These are phyloP conservation scores for Coleophoma cylindrospora DNA, from an alignment of 2,329 filamentous ascomycete genomes.

Conservation along the genomic window DNA sequence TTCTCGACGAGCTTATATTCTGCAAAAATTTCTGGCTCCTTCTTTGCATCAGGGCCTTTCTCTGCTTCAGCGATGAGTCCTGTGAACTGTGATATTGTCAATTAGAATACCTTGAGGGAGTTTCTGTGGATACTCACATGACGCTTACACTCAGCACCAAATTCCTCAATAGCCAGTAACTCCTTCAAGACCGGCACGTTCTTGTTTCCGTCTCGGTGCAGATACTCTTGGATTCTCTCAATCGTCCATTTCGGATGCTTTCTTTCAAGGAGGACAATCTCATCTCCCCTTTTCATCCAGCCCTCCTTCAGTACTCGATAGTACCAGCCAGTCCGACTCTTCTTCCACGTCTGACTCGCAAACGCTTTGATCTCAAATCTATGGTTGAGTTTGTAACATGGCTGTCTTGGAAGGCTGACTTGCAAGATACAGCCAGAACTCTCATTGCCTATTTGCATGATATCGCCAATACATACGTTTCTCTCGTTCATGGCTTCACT, in stretches of 20 bases:
- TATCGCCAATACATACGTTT: conserved; percentile 62
- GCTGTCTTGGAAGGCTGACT: conserved; percentile 56
- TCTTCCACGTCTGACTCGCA: conserved; percentile 49
- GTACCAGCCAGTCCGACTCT: conserved; percentile 60
- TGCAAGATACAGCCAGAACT: conserved; percentile 42
- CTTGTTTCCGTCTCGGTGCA: conserved; percentile 45
- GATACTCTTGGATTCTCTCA: conserved; percentile 56
- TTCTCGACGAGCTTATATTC: conserved; percentile 40
- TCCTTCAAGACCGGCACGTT: conserved; percentile 47
- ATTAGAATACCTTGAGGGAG: conserved; percentile 28
- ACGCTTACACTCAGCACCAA: conserved; percentile 39
- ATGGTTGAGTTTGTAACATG: conserved; percentile 66
- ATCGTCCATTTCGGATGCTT: conserved; percentile 57
- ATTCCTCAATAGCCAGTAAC: conserved; percentile 29
- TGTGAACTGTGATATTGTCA: conserved; percentile 36
- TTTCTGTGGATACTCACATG: conserved; percentile 11
- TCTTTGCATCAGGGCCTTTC: conserved; percentile 16
- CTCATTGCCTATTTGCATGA: conserved; percentile 42
- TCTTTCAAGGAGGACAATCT: conserved; percentile 49
- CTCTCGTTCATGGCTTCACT: conserved; percentile 52
- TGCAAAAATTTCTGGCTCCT: conserved; percentile 27
- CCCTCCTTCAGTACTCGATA: conserved; percentile 56
- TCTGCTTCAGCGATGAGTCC: conserved; percentile 42
- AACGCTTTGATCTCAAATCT: conserved; percentile 60
- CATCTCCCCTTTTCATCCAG: conserved; percentile 48